Conservation (phyloP, 495 filamentous ascomycete species). For the Aspergillus heteromorphus region DNA sequence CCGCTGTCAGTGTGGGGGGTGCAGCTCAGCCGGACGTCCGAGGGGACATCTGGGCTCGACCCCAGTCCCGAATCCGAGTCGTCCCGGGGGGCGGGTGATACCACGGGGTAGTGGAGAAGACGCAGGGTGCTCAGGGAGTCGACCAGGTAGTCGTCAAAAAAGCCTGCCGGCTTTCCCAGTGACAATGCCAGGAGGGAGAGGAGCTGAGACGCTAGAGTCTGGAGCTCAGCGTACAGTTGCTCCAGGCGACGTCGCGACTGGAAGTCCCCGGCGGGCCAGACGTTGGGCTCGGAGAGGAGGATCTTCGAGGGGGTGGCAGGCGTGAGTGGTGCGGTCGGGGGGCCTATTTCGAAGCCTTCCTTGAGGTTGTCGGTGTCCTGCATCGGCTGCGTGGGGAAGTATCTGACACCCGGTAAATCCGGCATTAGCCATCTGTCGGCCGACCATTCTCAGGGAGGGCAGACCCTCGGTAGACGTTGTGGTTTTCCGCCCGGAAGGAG, state of each 20-base stretch:
- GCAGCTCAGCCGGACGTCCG: not conserved
- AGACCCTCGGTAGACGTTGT: constrained; percentile 42
- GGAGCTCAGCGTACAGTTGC: constrained; percentile 36
- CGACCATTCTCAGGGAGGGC: not conserved
- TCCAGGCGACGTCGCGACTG: constrained; percentile 21
- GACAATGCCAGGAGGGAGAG: constrained; percentile 37
- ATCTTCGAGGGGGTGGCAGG: constrained; percentile 16
- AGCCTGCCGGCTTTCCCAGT: constrained; percentile 30
- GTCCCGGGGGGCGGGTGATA: constrained; percentile 7
- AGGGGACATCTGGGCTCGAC: not conserved
- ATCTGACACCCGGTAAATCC: constrained; percentile 20
- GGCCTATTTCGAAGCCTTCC: constrained; percentile 45
- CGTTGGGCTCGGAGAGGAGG: constrained; percentile 38
- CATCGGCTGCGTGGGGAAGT: constrained; percentile 37
- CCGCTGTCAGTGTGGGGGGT: not conserved
- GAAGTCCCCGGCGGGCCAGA: constrained; percentile 29
- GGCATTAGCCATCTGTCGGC: not conserved
- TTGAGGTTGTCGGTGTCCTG: constrained; percentile 35
- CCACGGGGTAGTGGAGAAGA: constrained; percentile 33
- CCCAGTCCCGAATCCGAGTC: too few species aligned
- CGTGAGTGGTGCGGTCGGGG: constrained; percentile 1
- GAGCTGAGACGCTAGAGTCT: constrained; percentile 32
- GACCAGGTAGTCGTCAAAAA: constrained; percentile 34
- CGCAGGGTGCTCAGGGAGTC: constrained; percentile 40
- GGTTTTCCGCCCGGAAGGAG: constrained; percentile 29